Conservation (phyloP, 345 rosid genomes). For the Hibiscus syriacus region DNA sequence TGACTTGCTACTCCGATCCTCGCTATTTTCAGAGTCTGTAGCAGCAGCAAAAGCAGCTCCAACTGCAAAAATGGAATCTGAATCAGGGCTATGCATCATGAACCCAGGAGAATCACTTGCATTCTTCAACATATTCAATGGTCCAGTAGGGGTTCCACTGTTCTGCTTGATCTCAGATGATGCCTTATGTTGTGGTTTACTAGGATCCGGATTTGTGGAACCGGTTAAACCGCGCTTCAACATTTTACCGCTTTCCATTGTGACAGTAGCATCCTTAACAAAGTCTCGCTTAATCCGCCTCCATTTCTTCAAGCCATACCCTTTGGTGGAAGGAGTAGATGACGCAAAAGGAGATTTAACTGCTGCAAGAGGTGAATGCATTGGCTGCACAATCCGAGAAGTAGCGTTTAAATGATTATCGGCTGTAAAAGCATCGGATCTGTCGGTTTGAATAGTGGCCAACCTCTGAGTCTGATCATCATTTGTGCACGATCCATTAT, state of each 20-base stretch:
- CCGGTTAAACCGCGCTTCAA: conserved; percentile 61
- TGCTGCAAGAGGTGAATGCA: conserved; percentile 10
- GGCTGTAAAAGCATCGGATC: conserved; percentile 4
- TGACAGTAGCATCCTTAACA: conserved; percentile 37
- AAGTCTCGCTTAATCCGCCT: conserved; percentile 58
- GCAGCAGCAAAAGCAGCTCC: conserved; percentile 12
- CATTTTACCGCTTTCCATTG: conserved; percentile 36
- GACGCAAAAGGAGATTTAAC: background rate
- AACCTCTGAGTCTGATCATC: conserved; percentile 7
- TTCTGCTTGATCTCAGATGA: conserved; percentile 29
- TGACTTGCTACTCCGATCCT: conserved; percentile 55
- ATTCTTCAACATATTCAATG: conserved; percentile 32
- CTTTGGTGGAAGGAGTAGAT: conserved; percentile 22
- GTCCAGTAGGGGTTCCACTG: conserved; percentile 30
- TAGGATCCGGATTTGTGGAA: conserved; percentile 26
- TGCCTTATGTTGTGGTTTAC: conserved; percentile 20
- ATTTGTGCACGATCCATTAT: conserved; percentile 27
- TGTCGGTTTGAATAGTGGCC: conserved; percentile 10
- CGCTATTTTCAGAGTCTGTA: background rate
- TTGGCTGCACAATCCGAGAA: conserved; percentile 14
- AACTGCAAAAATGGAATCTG: conserved; percentile 44
- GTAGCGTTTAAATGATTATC: conserved; percentile 8
- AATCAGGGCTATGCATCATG: conserved; percentile 25
- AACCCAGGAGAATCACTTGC: too few species aligned
- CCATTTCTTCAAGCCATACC: conserved; percentile 82